A percentile compares a stretch with the other conserved stretches of the same genome.
Evolutionary conservation across 495 filamentous ascomycete species (phyloP).

Genomic region (Trichoderma gamsii): DNA sequence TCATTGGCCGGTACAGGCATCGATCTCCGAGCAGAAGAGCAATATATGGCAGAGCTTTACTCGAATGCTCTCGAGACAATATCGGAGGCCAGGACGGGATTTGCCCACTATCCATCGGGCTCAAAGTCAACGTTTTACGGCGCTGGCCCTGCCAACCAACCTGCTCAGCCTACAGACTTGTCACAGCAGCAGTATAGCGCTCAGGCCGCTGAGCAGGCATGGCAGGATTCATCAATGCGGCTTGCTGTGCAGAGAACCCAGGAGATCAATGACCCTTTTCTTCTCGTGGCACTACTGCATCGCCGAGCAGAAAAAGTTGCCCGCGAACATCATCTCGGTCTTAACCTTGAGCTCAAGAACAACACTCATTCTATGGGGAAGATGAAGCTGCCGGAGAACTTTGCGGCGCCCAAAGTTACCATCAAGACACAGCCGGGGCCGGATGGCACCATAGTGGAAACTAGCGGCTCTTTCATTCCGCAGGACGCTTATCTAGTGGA

Average conservation of each 20-base stretch:
- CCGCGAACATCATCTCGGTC: slow-evolving; percentile 47
- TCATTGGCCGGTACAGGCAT: slow-evolving; percentile 73
- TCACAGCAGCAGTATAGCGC: slow-evolving; percentile 47
- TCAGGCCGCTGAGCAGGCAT: slow-evolving; percentile 39
- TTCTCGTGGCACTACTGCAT: slow-evolving; percentile 38
- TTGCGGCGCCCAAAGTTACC: slow-evolving; percentile 35
- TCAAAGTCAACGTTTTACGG: slow-evolving; percentile 49
- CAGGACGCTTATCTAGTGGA: slow-evolving; percentile 63
- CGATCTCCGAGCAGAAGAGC: slow-evolving; percentile 77
- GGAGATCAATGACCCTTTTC: slow-evolving; percentile 40
- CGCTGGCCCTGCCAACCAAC: slow-evolving; percentile 52
- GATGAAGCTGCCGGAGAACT: slow-evolving; percentile 47
- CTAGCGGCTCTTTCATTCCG: slow-evolving; percentile 59
- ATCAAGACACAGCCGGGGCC: slow-evolving; percentile 37
- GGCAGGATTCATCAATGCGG: slow-evolving; percentile 39
- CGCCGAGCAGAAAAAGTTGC: slow-evolving; percentile 55
- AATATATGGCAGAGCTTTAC: slow-evolving; percentile 57
- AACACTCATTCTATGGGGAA: slow-evolving; percentile 39
- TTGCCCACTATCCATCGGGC: slow-evolving; percentile 44
- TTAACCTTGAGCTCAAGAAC: slow-evolving; percentile 47
- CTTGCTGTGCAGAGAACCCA: slow-evolving; percentile 37
- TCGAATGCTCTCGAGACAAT: slow-evolving; percentile 18
- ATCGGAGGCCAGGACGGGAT: slow-evolving; percentile 36
- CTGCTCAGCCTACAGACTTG: slow-evolving; percentile 39
- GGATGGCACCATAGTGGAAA: slow-evolving; percentile 50